Percentiles rank a stretch among this genome's conserved stretches.
Evolutionary conservation across 2,329 filamentous ascomycete genomes (phyloP).

Genomic region (Penicillium sclerotiorum): DNA sequence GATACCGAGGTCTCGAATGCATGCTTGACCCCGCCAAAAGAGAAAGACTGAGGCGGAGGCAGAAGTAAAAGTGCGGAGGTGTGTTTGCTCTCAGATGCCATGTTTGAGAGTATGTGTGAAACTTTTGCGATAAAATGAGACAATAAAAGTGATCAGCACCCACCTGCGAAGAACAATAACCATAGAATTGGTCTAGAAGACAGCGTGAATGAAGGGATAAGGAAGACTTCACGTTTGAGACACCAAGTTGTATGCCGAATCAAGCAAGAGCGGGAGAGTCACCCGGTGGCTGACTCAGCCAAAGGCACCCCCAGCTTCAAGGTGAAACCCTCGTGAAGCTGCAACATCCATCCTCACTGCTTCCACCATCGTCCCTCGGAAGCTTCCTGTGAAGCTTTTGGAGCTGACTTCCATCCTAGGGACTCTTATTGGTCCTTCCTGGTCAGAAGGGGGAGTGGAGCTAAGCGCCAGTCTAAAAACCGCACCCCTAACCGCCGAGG

Average conservation of each 20-base stretch:
- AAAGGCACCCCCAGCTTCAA: constrained; percentile 11
- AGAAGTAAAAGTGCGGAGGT: constrained; percentile 60
- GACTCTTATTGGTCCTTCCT: constrained; percentile 3
- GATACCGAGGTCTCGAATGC: constrained; percentile 64
- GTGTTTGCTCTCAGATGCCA: constrained; percentile 24
- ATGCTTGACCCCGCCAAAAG: constrained; percentile 55
- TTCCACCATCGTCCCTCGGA: constrained; percentile 3
- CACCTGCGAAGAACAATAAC: not conserved
- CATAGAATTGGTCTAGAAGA: too few species aligned
- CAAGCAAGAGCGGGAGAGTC: constrained; percentile 5
- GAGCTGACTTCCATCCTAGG: constrained; percentile 8
- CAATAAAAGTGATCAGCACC: too few species aligned
- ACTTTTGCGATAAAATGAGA: not conserved
- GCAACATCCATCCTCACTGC: constrained; percentile 5
- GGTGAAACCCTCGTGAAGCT: constrained; percentile 5
- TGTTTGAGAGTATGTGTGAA: constrained; percentile 16
- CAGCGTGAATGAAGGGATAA: too few species aligned
- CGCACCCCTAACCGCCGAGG: constrained; percentile 10
- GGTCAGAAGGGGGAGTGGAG: constrained; percentile 22
- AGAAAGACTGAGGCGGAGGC: constrained; percentile 61
- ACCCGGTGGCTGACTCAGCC: constrained; percentile 19
- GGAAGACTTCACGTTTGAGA: too few species aligned
- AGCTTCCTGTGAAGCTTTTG: constrained; percentile 36
- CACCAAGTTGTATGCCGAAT: constrained; percentile 5
- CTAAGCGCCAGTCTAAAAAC: constrained; percentile 19